Evolutionary conservation across 768 basidiomycete genomes (phyloP).

Genomic region (Glaciozyma antarctica): DNA sequence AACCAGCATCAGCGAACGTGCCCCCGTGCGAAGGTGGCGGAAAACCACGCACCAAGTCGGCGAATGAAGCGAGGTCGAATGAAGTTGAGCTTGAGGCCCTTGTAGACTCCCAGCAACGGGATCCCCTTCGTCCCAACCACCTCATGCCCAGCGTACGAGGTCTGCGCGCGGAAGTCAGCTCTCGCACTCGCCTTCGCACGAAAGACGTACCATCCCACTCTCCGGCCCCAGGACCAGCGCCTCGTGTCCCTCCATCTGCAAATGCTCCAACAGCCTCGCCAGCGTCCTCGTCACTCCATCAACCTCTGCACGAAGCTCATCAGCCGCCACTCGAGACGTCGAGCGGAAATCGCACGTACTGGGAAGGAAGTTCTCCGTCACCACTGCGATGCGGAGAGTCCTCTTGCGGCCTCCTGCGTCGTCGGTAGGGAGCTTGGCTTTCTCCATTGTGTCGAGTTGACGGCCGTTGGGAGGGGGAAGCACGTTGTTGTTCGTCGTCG

Average conservation of each 20-base stretch:
- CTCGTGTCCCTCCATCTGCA: slow-evolving; percentile 43
- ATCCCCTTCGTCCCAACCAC: slow-evolving; percentile 43
- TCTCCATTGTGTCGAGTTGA: slow-evolving; percentile 11
- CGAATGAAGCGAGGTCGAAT: slow-evolving; percentile 42
- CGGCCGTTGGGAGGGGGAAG: neutral
- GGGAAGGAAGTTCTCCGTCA: slow-evolving; percentile 34
- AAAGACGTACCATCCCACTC: slow-evolving; percentile 37
- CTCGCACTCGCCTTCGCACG: neutral
- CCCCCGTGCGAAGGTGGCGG: too few species aligned
- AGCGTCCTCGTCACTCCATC: slow-evolving; percentile 47
- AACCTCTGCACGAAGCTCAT: slow-evolving; percentile 13
- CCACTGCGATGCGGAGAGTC: slow-evolving; percentile 17
- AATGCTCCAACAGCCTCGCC: slow-evolving; percentile 43
- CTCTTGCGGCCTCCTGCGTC: neutral
- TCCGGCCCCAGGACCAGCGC: slow-evolving; percentile 44
- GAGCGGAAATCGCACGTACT: neutral
- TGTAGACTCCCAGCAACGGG: slow-evolving; percentile 42
- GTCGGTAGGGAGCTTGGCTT: neutral
- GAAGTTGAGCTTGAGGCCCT: slow-evolving; percentile 44
- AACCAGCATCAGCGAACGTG: neutral
- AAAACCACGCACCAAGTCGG: slow-evolving; percentile 7
- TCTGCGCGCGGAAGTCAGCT: slow-evolving; percentile 13
- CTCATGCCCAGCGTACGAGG: slow-evolving; percentile 42
- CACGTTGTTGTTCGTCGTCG: neutral
- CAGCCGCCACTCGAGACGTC: neutral